Evolutionary conservation across 352 stramenopile species (phyloP).

Genomic region (Phytophthora kernoviae): DNA sequence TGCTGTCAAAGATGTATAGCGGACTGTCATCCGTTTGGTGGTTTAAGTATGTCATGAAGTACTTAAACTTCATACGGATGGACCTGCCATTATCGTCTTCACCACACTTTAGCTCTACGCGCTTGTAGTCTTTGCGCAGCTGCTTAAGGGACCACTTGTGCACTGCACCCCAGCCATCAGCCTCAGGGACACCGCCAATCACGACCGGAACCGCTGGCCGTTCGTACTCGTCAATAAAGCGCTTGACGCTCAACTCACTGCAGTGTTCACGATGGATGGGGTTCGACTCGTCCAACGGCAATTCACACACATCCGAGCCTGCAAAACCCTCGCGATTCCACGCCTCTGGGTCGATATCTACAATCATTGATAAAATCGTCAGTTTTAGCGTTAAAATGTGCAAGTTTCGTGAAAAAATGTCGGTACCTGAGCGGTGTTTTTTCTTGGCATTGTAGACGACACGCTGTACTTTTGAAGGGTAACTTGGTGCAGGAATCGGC

Average conservation of each 20-base stretch:
- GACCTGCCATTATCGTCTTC: conserved; percentile 82
- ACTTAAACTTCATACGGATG: conserved; percentile 84
- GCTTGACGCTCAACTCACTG: conserved; percentile 73
- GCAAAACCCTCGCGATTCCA: conserved; percentile 85
- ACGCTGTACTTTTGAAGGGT: conserved; percentile 51
- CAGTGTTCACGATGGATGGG: conserved; percentile 73
- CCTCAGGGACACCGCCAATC: conserved; percentile 83
- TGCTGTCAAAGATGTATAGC: conserved; percentile 98
- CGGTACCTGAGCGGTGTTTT: conserved; percentile 72
- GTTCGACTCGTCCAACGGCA: conserved; percentile 71
- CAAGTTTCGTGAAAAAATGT: not conserved
- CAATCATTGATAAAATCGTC: conserved; percentile 3
- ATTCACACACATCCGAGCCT: conserved; percentile 78
- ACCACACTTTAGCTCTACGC: conserved; percentile 78
- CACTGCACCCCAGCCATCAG: conserved; percentile 71
- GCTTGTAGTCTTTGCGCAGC: conserved; percentile 79
- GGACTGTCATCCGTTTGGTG: conserved; percentile 89
- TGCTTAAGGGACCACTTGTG: conserved; percentile 82
- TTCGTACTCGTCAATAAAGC: conserved; percentile 90
- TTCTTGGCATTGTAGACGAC: conserved; percentile 66
- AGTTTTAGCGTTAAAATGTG: not conserved
- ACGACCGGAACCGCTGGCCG: conserved; percentile 72
- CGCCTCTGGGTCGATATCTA: conserved; percentile 69
- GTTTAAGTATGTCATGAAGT: conserved; percentile 79
- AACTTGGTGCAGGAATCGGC: conserved; percentile 47